Evolutionary conservation across 495 filamentous ascomycete genomes (phyloP).

Genomic region (Talaromyces stipitatus): DNA sequence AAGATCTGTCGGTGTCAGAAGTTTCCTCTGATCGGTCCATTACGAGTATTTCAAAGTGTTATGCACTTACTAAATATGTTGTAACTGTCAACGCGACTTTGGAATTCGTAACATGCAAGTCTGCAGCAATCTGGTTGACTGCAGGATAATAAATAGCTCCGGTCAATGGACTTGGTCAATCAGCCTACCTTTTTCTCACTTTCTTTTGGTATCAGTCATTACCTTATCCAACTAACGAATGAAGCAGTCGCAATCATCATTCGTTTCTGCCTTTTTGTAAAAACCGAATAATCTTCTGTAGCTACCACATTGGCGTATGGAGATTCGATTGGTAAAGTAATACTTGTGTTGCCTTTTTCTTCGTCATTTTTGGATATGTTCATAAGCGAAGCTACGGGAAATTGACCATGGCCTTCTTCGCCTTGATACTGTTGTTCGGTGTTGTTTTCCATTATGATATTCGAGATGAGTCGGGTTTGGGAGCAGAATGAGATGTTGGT

Average conservation of each 20-base stretch:
- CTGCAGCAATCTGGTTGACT: constrained; percentile 32
- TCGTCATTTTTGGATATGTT: not conserved
- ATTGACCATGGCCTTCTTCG: no score
- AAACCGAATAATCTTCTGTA: constrained; percentile 4
- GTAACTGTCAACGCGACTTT: constrained; percentile 47
- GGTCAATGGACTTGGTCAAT: constrained; percentile 39
- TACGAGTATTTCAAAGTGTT: no score
- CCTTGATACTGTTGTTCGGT: no score
- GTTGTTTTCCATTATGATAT: no score
- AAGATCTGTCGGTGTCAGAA: constrained; percentile 24
- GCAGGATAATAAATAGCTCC: constrained; percentile 70
- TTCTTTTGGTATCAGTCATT: not conserved
- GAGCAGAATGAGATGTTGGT: no score
- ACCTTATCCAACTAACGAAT: constrained; percentile 4
- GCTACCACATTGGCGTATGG: not conserved
- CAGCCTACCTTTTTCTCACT: not conserved
- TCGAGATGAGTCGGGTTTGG: no score
- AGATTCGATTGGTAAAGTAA: not conserved
- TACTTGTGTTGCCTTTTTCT: not conserved
- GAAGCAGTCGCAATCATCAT: constrained; percentile 13
- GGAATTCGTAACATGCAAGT: constrained; percentile 27
- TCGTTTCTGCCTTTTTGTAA: constrained; percentile 6
- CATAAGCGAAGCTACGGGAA: no score
- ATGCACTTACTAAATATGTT: constrained; percentile 32
- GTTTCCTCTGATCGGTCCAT: no score